Evolutionary conservation across 345 rosid genomes (phyloP).

Genomic region (Hevea brasiliensis): DNA sequence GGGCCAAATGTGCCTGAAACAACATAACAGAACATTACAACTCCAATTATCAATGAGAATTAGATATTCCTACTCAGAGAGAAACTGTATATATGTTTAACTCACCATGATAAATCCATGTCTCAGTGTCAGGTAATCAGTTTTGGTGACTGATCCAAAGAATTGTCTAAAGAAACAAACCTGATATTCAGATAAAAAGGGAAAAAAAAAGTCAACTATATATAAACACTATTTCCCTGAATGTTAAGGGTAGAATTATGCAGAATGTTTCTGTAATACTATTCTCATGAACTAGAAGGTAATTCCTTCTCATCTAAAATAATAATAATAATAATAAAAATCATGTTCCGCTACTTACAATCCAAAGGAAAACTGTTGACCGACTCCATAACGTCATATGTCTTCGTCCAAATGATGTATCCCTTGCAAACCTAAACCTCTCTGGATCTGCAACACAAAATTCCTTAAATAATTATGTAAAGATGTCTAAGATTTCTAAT

Average conservation of each 20-base stretch:
- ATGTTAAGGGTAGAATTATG: background rate
- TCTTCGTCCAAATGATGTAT: slow-evolving; percentile 91
- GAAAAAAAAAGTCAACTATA: background rate
- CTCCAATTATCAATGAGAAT: background rate
- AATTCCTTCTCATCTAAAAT: too few species aligned
- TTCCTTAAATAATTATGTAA: background rate
- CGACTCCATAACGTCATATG: slow-evolving; percentile 73
- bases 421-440: slow-evolving; percentile 91
- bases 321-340: too few species aligned
- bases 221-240: background rate
- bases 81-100: background rate
- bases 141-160: slow-evolving; percentile 75
- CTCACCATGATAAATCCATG: slow-evolving; percentile 87
- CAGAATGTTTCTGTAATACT: background rate
- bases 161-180: slow-evolving; percentile 94
- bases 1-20: slow-evolving; percentile 86
- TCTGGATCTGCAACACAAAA: slow-evolving; percentile 61
- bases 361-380: slow-evolving; percentile 58
- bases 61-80: background rate
- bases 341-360: slow-evolving; percentile 38
- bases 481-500: background rate
- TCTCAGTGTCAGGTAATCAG: slow-evolving; percentile 81
- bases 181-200: slow-evolving; percentile 34
- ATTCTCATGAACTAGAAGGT: too few species aligned
- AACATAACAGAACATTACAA: background rate